A percentile compares a stretch with the other conserved stretches of the same genome.
Evolutionary conservation across 805 yeast genomes (phyloP).

Genomic region (Helenozyma baotianmanensis): DNA sequence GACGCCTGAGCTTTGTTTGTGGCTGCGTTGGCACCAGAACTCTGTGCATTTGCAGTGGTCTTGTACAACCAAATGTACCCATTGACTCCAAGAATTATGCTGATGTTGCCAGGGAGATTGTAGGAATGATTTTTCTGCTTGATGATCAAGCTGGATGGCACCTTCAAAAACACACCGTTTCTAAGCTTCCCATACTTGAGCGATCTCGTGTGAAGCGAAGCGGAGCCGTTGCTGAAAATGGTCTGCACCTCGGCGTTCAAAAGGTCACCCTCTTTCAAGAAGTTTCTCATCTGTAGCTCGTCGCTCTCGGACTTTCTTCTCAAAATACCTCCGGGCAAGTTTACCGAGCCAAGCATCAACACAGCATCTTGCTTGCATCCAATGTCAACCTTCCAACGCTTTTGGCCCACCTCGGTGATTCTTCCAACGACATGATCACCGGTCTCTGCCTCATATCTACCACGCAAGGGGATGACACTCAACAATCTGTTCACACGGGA

Average conservation of each 20-base stretch:
- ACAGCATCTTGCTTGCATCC: slow-evolving; percentile 94
- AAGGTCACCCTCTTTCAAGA: slow-evolving; percentile 92
- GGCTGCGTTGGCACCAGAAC: slow-evolving; percentile 17
- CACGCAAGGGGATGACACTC: slow-evolving; percentile 80
- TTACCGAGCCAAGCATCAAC: slow-evolving; percentile 89
- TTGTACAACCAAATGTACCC: slow-evolving; percentile 92
- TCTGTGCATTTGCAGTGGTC: slow-evolving; percentile 35
- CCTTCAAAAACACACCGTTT: slow-evolving; percentile 78
- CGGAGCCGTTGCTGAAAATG: slow-evolving; percentile 83
- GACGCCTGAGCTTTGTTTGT: slow-evolving; percentile 37
- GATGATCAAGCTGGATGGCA: slow-evolving; percentile 78
- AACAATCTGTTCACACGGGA: slow-evolving; percentile 81
- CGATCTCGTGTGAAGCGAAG: slow-evolving; percentile 92
- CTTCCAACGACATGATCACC: slow-evolving; percentile 96
- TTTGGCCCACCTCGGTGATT: slow-evolving; percentile 88
- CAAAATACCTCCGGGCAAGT: slow-evolving; percentile 94
- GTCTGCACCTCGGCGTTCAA: slow-evolving; percentile 95
- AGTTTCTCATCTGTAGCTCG: slow-evolving; percentile 92
- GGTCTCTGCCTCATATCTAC: slow-evolving; percentile 87
- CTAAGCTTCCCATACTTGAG: slow-evolving; percentile 91
- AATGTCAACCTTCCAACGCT: slow-evolving; percentile 94
- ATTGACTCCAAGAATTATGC: slow-evolving; percentile 86
- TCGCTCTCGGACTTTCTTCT: slow-evolving; percentile 93
- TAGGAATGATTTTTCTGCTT: slow-evolving; percentile 86
- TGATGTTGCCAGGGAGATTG: slow-evolving; percentile 89